Percentiles rank a stretch among this genome's conserved stretches.
These are phyloP conservation scores for Hymenoscyphus fructigenus DNA, from an alignment of 2,329 filamentous ascomycete species.

Conservation along the genomic window DNA sequence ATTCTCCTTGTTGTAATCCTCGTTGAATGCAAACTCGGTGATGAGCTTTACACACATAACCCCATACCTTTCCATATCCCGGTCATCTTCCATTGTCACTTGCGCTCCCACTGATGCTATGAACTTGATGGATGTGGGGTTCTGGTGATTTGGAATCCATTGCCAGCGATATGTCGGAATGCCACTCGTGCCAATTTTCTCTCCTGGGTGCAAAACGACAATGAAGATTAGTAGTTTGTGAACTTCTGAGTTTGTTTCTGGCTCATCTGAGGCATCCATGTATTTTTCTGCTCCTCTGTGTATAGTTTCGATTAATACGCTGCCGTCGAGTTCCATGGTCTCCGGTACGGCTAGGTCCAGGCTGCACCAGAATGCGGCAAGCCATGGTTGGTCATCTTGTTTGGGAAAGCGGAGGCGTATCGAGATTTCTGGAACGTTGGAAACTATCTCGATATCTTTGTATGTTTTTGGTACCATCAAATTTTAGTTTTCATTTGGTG, in stretches of 20 bases:
- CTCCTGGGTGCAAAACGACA: not conserved
- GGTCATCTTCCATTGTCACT: not conserved
- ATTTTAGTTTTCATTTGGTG: not conserved
- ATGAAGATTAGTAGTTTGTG: not conserved
- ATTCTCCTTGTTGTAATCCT: not conserved
- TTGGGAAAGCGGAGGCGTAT: not conserved
- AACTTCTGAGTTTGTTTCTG: not conserved
- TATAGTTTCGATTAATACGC: not conserved
- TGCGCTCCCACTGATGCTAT: not conserved
- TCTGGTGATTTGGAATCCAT: not conserved
- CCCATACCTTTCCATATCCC: not conserved
- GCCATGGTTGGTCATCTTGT: not conserved
- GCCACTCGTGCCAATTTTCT: not conserved
- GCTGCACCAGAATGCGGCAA: not conserved
- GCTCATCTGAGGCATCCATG: not conserved
- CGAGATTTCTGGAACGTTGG: not conserved
- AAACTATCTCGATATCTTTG: not conserved
- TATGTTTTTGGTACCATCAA: not conserved
- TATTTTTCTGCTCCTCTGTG: not conserved
- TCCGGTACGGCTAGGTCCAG: no score
- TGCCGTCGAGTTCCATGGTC: not conserved
- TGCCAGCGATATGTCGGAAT: not conserved
- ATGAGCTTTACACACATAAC: not conserved
- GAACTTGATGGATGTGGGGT: not conserved
- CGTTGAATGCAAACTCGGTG: not conserved